Percentiles rank a stretch among this genome's conserved stretches.
These are phyloP conservation scores for Ceratocystis papillata DNA, from an alignment of 2,329 filamentous ascomycete species.

Conservation along the genomic window DNA sequence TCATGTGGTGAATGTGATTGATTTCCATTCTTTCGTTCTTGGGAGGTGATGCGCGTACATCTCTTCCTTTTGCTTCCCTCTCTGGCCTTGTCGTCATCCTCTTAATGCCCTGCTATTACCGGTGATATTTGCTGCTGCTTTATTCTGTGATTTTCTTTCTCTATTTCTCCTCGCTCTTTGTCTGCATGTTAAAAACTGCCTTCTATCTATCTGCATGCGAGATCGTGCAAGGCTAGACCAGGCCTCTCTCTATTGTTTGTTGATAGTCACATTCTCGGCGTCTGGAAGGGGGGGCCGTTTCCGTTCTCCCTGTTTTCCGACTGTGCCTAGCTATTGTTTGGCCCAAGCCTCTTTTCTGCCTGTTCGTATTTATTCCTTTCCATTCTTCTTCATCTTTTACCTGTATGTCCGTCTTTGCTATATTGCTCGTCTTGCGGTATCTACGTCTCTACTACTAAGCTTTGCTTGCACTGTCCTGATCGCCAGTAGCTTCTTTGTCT, in stretches of 20 bases:
- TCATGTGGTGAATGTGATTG: conserved; percentile 1
- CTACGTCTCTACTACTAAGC: background rate
- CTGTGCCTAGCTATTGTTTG: background rate
- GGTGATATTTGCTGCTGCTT: background rate
- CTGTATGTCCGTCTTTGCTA: background rate
- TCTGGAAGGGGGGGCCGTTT: background rate
- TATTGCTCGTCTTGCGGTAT: background rate
- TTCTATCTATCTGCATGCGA: too few species aligned
- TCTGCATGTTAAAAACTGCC: too few species aligned
- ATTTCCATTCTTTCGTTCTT: background rate
- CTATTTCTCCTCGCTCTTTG: too few species aligned
- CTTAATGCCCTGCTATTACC: background rate
- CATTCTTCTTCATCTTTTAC: background rate
- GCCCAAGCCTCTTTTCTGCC: background rate
- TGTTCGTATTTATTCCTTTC: background rate
- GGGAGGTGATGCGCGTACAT: background rate
- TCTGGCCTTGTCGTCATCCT: background rate
- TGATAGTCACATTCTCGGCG: background rate
- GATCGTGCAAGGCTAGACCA: too few species aligned
- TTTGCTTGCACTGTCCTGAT: background rate
- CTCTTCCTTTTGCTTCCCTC: background rate
- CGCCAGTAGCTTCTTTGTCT: background rate
- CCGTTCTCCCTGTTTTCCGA: conserved; percentile 7
- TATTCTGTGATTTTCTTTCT: background rate
- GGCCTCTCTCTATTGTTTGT: too few species aligned